phyloP scores from a whole-genome alignment of 352 stramenopile genomes.

The Phytophthora agathidicida region DNA sequence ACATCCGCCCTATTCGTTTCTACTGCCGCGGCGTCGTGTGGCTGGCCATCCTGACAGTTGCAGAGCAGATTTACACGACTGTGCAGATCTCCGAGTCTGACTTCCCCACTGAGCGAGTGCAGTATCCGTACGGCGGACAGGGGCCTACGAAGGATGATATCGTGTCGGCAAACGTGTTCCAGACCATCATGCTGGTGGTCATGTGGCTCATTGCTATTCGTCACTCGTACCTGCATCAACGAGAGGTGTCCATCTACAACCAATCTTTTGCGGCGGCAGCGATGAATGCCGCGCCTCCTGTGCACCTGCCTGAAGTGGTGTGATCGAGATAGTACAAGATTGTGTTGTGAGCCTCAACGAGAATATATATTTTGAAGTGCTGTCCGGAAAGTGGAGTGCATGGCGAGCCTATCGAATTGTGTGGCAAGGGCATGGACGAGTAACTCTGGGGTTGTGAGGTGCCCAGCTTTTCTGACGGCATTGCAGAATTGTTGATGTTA shows the following conservation, averaged over 20 bases:
- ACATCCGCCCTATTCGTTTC: constrained; percentile 86
- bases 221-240: constrained; percentile 79
- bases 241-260: constrained; percentile 83
- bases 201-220: constrained; percentile 87
- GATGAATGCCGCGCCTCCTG: constrained; percentile 83
- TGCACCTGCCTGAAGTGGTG: constrained; percentile 70
- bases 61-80: constrained; percentile 86
- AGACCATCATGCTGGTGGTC: constrained; percentile 81
- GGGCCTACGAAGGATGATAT: constrained; percentile 85
- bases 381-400: background rate
- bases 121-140: constrained; percentile 76
- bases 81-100: constrained; percentile 81
- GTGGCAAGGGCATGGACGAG: too few species aligned
- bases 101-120: constrained; percentile 70
- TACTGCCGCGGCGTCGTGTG: constrained; percentile 82
- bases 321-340: constrained; percentile 36
- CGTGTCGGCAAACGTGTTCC: constrained; percentile 85
- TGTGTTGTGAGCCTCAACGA: constrained; percentile 19
- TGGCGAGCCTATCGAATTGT: too few species aligned
- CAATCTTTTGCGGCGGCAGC: constrained; percentile 77
- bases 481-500: background rate
- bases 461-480: too few species aligned
- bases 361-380: constrained; percentile 38
- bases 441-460: too few species aligned
- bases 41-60: constrained; percentile 77